These are phyloP conservation scores for Nakazawaea pomicola DNA, from an alignment of 805 yeast species.

Conservation along the genomic window DNA sequence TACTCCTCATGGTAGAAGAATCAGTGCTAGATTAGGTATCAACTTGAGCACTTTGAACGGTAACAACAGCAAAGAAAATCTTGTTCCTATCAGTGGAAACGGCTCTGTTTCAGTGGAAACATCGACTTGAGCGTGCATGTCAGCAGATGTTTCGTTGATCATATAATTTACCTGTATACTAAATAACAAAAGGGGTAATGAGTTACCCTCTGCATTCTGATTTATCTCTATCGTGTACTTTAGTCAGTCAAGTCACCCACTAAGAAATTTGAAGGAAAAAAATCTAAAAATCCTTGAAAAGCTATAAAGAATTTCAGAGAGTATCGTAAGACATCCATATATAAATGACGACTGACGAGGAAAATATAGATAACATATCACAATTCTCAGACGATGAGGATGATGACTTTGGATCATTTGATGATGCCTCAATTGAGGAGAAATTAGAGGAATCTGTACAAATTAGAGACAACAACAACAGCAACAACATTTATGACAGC, in stretches of 20 bases:
- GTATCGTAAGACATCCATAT: neutral
- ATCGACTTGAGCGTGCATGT: neutral
- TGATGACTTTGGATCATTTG: constrained; percentile 14
- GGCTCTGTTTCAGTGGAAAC: neutral
- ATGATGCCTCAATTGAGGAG: constrained; percentile 11
- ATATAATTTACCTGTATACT: too few species aligned
- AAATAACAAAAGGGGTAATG: too few species aligned
- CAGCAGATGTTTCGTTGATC: too few species aligned
- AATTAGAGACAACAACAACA: neutral
- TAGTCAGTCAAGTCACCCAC: too few species aligned
- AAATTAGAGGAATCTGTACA: neutral
- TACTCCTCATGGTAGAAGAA: constrained; percentile 96
- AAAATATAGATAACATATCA: neutral
- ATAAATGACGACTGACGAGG: neutral
- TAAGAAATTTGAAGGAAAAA: too few species aligned
- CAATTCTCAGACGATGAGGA: constrained; percentile 4
- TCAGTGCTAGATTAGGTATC: constrained; percentile 55
- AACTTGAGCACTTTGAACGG: constrained; percentile 18
- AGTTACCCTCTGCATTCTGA: too few species aligned
- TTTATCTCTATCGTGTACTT: too few species aligned
- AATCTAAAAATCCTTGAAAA: too few species aligned
- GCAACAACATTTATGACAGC: neutral
- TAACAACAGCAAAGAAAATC: neutral
- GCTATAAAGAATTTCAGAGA: too few species aligned
- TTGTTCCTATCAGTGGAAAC: neutral